Evolutionary conservation across 306 rosid genomes (phyloP), one percentile per base, ranked within the genome.

Genomic region (Sesbania bispinosa): DNA sequence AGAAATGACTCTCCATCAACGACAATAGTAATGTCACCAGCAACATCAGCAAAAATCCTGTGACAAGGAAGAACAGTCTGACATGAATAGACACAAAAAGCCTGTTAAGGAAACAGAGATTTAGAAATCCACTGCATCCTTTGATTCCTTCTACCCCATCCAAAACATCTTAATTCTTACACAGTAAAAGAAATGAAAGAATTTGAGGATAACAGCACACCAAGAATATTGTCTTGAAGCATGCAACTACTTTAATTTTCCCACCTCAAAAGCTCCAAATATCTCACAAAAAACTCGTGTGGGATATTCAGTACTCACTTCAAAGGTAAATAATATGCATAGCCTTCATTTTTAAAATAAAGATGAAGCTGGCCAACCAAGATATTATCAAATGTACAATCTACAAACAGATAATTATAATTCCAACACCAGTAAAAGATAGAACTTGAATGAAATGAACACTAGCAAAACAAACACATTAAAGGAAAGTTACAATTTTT

Each of bases 1-100:
- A 92, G 86, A 85, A 92, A 92, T 36, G 95, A 85, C 52, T 92
- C 92, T 21, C 95, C 96, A 82, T 86, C 89, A 41, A 86, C 89
- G 0, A 83, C 82, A 27, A 92, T 81, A 62, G 92, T 92, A 39
- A 92, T 86, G 80, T 92, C 98, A 33, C 94, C 96, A 36, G 97
- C 94, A 65, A 92, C 96, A 80, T 89, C 98, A 50, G 96, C 88
- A 81, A 92, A 92, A 73, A 92, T 89, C 39, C 98, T 92, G 73
- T 75, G 21, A 23, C 6, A 4, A 59, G 54, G 29, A 66, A 35
- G 26, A 51, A 43, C 45, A 52, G 51, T 15, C 16, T 16, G 36
- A 39, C 7, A 38, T 54, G 35, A 73, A 30, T n/a, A 26, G 50
- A 19, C 66, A 63, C 15, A n/a, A 62, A 61, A 74, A 77, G 7